phyloP scores from a whole-genome alignment of 1,139 yeast genomes.

The Kodamaea ohmeri region DNA sequence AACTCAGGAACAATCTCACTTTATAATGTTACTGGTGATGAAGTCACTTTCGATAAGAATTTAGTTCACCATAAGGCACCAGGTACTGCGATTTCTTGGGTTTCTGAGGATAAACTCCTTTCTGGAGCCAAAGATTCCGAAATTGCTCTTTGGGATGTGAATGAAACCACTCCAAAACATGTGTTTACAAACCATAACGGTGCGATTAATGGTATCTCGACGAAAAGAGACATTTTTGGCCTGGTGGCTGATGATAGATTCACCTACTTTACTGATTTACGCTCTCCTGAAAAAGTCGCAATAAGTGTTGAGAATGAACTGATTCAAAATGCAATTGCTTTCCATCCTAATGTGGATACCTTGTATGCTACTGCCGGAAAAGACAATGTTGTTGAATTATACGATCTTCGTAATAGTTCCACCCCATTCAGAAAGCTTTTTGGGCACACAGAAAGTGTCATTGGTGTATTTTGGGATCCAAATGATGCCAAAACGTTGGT shows the following conservation, averaged over 20 bases:
- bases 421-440: constrained; percentile 48
- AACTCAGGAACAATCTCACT: constrained; percentile 48
- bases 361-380: constrained; percentile 54
- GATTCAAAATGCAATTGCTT: constrained; percentile 48
- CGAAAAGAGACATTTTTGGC: constrained; percentile 57
- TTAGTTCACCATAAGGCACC: constrained; percentile 62
- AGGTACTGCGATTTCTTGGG: constrained; percentile 75
- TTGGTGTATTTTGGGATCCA: constrained; percentile 40
- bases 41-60: constrained; percentile 28
- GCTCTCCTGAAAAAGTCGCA: constrained; percentile 29
- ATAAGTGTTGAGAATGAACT: constrained; percentile 43
- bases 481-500: constrained; percentile 35
- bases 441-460: constrained; percentile 48
- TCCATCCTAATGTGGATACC: constrained; percentile 45
- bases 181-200: constrained; percentile 47
- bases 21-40: constrained; percentile 17
- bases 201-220: constrained; percentile 50
- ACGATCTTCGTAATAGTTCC: constrained; percentile 49
- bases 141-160: constrained; percentile 68
- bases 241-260: constrained; percentile 72
- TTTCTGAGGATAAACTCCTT: constrained; percentile 43
- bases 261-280: constrained; percentile 64
- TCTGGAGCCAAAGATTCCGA: constrained; percentile 68
- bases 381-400: constrained; percentile 48
- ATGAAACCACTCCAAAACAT: constrained; percentile 38